Percentiles rank a stretch among this genome's conserved stretches.
These are phyloP conservation scores for Cladosporium austrohemisphaericum DNA, from an alignment of 2,329 filamentous ascomycete species.

Conservation along the genomic window DNA sequence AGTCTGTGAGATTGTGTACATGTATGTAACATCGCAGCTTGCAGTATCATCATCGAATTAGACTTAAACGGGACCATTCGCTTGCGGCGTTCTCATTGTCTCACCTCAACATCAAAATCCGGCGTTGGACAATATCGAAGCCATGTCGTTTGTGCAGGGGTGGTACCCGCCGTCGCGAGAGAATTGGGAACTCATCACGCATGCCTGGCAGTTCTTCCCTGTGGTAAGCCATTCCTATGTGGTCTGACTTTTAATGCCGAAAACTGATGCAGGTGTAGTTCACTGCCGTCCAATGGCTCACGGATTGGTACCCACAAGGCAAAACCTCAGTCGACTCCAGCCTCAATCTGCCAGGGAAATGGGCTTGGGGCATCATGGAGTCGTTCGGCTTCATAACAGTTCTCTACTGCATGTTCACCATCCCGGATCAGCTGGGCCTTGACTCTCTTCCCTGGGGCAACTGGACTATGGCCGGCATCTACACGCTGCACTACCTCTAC, in stretches of 20 bases:
- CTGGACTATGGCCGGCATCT: constrained; percentile 68
- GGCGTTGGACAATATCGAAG: too few relatives aligned
- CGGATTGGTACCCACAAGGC: constrained; percentile 83
- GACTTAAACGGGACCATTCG: too few relatives aligned
- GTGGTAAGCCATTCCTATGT: constrained; percentile 41
- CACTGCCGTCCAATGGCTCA: constrained; percentile 68
- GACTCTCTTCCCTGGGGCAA: constrained; percentile 67
- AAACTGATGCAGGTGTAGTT: too few relatives aligned
- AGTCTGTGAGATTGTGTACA: too few relatives aligned
- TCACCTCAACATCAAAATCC: too few relatives aligned
- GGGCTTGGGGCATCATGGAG: constrained; percentile 90
- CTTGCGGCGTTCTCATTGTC: too few relatives aligned
- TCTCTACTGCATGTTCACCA: constrained; percentile 70
- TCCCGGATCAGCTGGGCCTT: constrained; percentile 59
- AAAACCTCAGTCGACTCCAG: constrained; percentile 75
- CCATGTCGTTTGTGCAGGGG: constrained; percentile 43
- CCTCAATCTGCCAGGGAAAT: constrained; percentile 83
- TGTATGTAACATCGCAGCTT: not conserved
- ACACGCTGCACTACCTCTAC: constrained; percentile 82
- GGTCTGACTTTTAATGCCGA: too few relatives aligned
- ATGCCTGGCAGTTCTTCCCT: constrained; percentile 49
- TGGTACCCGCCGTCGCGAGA: constrained; percentile 49
- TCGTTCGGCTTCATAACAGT: constrained; percentile 70
- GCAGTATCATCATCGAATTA: too few relatives aligned
- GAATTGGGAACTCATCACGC: constrained; percentile 47